Percentiles rank a stretch among this genome's conserved stretches.
phyloP scores from a whole-genome alignment of 2,329 filamentous ascomycete species.

The Paecilomyces niveus region DNA sequence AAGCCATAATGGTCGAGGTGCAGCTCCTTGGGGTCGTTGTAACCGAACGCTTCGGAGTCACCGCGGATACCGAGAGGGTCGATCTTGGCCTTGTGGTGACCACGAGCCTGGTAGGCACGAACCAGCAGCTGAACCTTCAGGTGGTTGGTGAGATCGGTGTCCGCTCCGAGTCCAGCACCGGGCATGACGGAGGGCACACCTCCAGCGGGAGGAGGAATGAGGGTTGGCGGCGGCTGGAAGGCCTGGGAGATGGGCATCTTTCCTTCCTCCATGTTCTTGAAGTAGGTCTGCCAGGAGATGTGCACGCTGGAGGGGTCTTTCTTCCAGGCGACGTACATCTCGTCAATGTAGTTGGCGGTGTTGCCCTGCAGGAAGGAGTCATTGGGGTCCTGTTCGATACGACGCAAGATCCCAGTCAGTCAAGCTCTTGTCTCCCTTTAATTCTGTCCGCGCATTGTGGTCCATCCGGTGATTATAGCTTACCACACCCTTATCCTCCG shows the following conservation, averaged over 20 bases:
- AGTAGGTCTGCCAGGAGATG: constrained; percentile 98
- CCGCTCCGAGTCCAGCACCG: constrained; percentile 58
- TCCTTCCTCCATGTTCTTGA: constrained; percentile 97
- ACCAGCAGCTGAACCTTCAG: constrained; percentile 96
- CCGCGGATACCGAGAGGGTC: constrained; percentile 92
- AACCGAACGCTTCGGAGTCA: constrained; percentile 75
- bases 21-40: constrained; percentile 84
- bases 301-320: constrained; percentile 88
- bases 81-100: constrained; percentile 96
- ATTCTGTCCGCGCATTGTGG: neutral
- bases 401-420: constrained; percentile 18
- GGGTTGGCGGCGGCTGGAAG: constrained; percentile 89
- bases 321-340: constrained; percentile 99
- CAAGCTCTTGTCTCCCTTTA: constrained; percentile 1
- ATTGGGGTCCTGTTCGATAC: constrained; percentile 60
- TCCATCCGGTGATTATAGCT: constrained; percentile 20
- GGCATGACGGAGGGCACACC: constrained; percentile 68
- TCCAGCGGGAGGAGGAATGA: constrained; percentile 74
- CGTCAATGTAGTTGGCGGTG: constrained; percentile 97
- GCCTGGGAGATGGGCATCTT: constrained; percentile 97
- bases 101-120: constrained; percentile 93
- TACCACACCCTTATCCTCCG: constrained; percentile 57
- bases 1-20: constrained; percentile 92
- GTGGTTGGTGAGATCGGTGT: constrained; percentile 86
- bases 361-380: constrained; percentile 96